Percentiles rank a stretch among this genome's conserved stretches.
These are phyloP conservation scores for Protomyces lactucae-debilis DNA, from an alignment of 1,139 yeast species.

Conservation along the genomic window DNA sequence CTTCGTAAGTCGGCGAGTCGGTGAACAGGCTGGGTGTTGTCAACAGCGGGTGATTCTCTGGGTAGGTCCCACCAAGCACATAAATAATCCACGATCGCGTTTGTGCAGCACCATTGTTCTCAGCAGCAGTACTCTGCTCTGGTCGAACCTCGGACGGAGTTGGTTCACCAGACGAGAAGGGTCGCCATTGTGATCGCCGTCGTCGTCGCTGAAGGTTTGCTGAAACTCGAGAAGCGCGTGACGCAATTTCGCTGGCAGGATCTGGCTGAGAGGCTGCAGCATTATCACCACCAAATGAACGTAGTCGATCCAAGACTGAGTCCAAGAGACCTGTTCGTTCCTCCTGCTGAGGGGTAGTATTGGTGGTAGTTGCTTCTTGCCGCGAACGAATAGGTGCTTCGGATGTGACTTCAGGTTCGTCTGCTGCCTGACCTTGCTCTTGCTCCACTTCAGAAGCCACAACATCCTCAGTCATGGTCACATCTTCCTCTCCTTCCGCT, in stretches of 20 bases:
- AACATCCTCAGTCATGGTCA: neutral
- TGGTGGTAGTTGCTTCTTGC: neutral
- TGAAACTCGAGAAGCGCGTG: neutral
- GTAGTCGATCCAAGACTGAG: slow-evolving; percentile 17
- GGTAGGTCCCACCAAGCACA: slow-evolving; percentile 50
- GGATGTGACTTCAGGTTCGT: neutral
- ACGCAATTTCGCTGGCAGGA: neutral
- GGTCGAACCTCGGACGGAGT: neutral
- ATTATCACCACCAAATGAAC: slow-evolving; percentile 6
- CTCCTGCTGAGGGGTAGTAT: neutral
- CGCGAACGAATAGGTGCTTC: neutral
- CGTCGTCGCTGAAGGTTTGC: slow-evolving; percentile 3
- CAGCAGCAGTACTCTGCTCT: neutral
- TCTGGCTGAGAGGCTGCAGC: neutral
- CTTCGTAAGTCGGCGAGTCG: slow-evolving; percentile 50
- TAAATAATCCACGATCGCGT: slow-evolving; percentile 49
- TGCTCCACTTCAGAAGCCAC: neutral
- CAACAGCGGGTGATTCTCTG: slow-evolving; percentile 48
- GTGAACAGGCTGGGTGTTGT: slow-evolving; percentile 48
- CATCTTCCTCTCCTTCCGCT: neutral
- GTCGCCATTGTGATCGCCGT: slow-evolving; percentile 17
- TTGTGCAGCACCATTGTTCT: slow-evolving; percentile 1
- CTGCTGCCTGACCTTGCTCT: neutral
- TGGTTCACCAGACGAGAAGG: neutral
- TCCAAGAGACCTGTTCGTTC: slow-evolving; percentile 6